A percentile compares a stretch with the other conserved stretches of the same genome.
Conservation (phyloP, 257 asterid species). For the Prunella vulgaris region DNA sequence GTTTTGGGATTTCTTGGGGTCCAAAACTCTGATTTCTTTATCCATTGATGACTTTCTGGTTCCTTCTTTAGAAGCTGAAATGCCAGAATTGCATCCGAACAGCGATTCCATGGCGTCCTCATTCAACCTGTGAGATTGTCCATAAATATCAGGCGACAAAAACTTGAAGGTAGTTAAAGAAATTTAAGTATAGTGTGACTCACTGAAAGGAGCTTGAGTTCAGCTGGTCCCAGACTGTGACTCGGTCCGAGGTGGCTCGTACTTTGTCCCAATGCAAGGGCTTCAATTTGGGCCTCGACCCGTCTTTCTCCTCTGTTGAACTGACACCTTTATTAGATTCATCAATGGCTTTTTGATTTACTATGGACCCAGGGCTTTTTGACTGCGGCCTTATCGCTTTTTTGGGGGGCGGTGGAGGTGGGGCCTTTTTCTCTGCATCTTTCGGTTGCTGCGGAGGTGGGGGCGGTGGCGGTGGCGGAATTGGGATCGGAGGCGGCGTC, state of each 20-base stretch:
- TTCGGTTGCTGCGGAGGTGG: constrained; percentile 29
- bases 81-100: constrained; percentile 66
- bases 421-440: constrained; percentile 18
- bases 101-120: constrained; percentile 97
- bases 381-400: constrained; percentile 32
- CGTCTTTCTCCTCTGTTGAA: constrained; percentile 51
- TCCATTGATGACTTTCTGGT: constrained; percentile 45
- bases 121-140: constrained; percentile 80
- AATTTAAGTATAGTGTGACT: constrained; percentile 21
- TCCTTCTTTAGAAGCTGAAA: constrained; percentile 57
- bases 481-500: constrained; percentile 47
- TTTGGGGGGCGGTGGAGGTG: constrained; percentile 27
- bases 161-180: not conserved
- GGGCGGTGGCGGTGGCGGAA: constrained; percentile 38
- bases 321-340: constrained; percentile 27
- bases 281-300: constrained; percentile 71
- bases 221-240: constrained; percentile 95
- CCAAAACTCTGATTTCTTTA: constrained; percentile 77
- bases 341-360: constrained; percentile 25
- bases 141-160: too few relatives aligned
- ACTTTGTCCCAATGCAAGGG: constrained; percentile 99
- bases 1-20: constrained; percentile 97
- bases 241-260: constrained; percentile 82
- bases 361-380: constrained; percentile 31
- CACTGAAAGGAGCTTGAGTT: constrained; percentile 95